Conservation (phyloP, 768 basidiomycete species). For the Tulasnella sp. region DNA sequence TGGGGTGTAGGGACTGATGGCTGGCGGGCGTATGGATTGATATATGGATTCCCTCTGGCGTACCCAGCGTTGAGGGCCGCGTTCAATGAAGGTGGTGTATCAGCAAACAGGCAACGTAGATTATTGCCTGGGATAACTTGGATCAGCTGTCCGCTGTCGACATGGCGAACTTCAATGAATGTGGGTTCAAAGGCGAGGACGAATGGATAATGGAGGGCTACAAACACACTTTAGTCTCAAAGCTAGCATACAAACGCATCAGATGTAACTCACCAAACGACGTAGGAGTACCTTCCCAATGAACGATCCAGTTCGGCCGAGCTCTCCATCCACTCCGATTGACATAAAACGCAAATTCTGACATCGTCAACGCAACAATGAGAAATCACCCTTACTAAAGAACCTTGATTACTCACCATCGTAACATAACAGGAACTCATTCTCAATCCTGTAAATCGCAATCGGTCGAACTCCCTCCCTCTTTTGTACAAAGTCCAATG, state of each 20-base stretch:
- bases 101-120: conserved; percentile 81
- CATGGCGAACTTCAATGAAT: conserved; percentile 93
- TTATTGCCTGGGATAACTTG: conserved; percentile 94
- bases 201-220: conserved; percentile 92
- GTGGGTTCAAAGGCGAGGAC: conserved; percentile 92
- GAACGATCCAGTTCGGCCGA: conserved; percentile 81
- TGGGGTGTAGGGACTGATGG: neutral
- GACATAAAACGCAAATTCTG: conserved; percentile 98
- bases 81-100: conserved; percentile 78
- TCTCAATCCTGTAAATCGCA: conserved; percentile 93
- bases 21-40: conserved; percentile 19
- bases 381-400: conserved; percentile 6
- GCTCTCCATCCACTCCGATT: conserved; percentile 92
- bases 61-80: neutral
- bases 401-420: conserved; percentile 49
- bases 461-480: conserved; percentile 81
- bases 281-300: conserved; percentile 92
- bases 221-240: neutral
- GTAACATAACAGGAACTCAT: conserved; percentile 94
- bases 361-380: conserved; percentile 16
- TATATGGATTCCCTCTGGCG: conserved; percentile 5
- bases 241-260: neutral
- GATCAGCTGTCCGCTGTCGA: conserved; percentile 79
- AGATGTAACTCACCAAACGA: conserved; percentile 69
- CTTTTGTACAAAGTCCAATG: conserved; percentile 86